A percentile compares a stretch with the other conserved stretches of the same genome.
phyloP scores from a whole-genome alignment of 2,329 filamentous ascomycete species.

The Penicillium brasilianum region DNA sequence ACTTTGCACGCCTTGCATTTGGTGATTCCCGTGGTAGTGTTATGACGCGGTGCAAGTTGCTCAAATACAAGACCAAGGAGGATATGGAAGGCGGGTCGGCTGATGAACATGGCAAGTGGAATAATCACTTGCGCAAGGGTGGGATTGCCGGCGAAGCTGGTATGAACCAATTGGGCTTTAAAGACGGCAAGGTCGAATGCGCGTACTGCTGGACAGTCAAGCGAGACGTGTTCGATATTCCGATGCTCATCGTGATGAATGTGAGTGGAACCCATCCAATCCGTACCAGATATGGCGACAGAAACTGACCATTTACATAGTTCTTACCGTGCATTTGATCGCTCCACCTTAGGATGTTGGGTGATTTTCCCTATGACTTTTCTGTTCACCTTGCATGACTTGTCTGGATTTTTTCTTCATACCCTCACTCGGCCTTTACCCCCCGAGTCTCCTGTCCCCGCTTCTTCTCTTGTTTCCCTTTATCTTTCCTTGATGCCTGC shows the following conservation, averaged over 20 bases:
- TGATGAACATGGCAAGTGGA: constrained; percentile 54
- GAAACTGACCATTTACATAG: constrained; percentile 33
- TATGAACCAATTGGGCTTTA: constrained; percentile 77
- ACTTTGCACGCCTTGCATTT: constrained; percentile 91
- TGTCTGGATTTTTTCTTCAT: constrained; percentile 12
- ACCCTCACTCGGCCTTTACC: constrained; percentile 12
- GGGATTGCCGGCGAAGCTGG: constrained; percentile 63
- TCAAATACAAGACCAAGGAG: constrained; percentile 86
- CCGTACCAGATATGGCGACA: neutral
- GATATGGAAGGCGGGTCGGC: constrained; percentile 49
- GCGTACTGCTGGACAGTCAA: constrained; percentile 98
- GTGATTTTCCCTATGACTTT: constrained; percentile 7
- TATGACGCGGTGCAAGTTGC: constrained; percentile 79
- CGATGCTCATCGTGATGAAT: constrained; percentile 98
- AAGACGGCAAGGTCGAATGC: constrained; percentile 90
- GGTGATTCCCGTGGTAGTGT: constrained; percentile 87
- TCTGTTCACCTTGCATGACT: constrained; percentile 10
- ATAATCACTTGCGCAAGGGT: constrained; percentile 50
- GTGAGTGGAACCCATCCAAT: constrained; percentile 64
- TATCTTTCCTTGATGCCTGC: constrained; percentile 12
- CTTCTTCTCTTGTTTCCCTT: constrained; percentile 10
- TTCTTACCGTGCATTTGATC: constrained; percentile 55
- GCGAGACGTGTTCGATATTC: constrained; percentile 95
- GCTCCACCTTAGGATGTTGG: constrained; percentile 1
- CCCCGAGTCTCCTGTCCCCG: constrained; percentile 15